Evolutionary conservation across 768 basidiomycete species (phyloP).

Genomic region (Termitomyces sp.): DNA sequence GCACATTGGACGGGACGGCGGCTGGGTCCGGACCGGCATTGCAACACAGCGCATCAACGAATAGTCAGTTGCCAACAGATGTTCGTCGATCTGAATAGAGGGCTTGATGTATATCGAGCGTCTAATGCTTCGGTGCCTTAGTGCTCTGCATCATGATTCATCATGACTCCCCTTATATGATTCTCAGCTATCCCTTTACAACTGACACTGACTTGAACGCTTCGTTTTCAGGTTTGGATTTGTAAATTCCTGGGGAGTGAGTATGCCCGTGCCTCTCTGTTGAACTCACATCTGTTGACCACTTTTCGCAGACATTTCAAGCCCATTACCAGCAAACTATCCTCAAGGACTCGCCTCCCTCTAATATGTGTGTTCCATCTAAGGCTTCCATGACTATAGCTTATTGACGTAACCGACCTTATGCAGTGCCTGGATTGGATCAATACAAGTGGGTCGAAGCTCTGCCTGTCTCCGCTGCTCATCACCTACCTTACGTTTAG

Average conservation of each 20-base stretch:
- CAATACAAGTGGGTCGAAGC: conserved; percentile 2
- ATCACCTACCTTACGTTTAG: conserved; percentile 26
- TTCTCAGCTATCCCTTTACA: background rate
- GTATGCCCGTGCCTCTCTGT: conserved; percentile 15
- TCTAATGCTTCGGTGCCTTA: background rate
- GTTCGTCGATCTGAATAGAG: background rate
- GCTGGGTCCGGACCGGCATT: too few species aligned
- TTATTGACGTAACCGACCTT: background rate
- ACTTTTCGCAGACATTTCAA: conserved; percentile 5
- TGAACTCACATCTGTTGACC: background rate
- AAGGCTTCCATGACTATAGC: background rate
- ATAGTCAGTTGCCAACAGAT: too few species aligned
- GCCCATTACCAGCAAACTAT: conserved; percentile 4
- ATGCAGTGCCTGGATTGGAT: conserved; percentile 8
- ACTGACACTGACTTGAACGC: conserved; percentile 4
- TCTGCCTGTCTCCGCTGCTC: background rate
- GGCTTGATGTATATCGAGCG: background rate
- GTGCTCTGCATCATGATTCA: background rate
- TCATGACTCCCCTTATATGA: background rate
- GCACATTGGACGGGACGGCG: too few species aligned
- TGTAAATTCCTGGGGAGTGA: conserved; percentile 73
- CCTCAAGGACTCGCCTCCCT: background rate
- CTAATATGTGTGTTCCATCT: conserved; percentile 2
- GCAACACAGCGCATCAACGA: too few species aligned
- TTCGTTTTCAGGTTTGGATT: conserved; percentile 50